Conservation (phyloP, 2,329 filamentous ascomycete species). For the Catunica adiposa region DNA sequence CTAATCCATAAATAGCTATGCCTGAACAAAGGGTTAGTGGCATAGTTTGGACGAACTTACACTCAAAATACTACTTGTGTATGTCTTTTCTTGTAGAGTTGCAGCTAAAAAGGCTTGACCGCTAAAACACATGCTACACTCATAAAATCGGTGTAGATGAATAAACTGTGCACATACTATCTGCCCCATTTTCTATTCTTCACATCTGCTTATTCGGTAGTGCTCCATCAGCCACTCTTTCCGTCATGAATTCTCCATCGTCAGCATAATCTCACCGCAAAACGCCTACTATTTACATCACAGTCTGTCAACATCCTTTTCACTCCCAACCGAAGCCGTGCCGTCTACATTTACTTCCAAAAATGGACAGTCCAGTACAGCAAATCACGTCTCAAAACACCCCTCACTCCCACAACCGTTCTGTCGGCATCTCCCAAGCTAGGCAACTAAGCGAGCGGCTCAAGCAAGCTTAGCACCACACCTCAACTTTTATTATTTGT, state of each 20-base stretch:
- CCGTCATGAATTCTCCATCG: not conserved
- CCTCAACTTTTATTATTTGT: too few species aligned
- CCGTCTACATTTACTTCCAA: not conserved
- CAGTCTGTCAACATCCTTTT: too few species aligned
- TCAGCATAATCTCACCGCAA: too few species aligned
- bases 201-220: not conserved
- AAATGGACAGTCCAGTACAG: not conserved
- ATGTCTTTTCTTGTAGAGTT: not conserved
- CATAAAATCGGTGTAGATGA: not conserved
- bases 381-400: not conserved
- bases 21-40: too few species aligned
- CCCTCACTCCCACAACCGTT: not conserved
- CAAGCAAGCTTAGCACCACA: not conserved
- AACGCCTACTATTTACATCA: too few species aligned
- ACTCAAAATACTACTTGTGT: too few species aligned
- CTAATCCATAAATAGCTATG: not conserved
- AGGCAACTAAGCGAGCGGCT: not conserved
- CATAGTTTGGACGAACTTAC: not conserved
- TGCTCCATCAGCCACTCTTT: not conserved
- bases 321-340: not conserved
- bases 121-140: not conserved
- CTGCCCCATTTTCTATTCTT: too few species aligned
- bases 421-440: not conserved
- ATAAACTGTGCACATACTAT: not conserved
- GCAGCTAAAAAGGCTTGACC: not conserved